These are phyloP conservation scores for Anisogramma anomala DNA, from an alignment of 2,329 filamentous ascomycete species.

Conservation along the genomic window DNA sequence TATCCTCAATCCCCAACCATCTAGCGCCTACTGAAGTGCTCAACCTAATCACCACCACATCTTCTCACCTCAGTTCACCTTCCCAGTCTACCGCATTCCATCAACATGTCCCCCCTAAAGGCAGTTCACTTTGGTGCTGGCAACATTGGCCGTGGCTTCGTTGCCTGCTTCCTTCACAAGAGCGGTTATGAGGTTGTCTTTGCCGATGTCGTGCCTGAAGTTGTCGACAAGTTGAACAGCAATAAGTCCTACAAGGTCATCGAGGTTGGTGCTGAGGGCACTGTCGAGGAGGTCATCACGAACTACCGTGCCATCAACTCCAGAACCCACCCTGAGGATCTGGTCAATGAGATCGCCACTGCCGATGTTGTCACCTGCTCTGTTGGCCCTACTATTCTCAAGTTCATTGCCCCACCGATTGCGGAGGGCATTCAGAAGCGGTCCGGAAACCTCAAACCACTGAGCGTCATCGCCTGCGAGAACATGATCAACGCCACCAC, in stretches of 20 bases:
- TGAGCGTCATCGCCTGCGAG: conserved; percentile 94
- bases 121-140: conserved; percentile 79
- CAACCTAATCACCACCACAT: too few species aligned
- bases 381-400: conserved; percentile 89
- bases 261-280: conserved; percentile 78
- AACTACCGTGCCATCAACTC: conserved; percentile 98
- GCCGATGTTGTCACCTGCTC: conserved; percentile 93
- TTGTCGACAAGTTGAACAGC: conserved; percentile 70
- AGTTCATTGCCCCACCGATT: conserved; percentile 91
- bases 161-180: conserved; percentile 85
- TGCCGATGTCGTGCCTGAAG: conserved; percentile 76
- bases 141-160: conserved; percentile 79
- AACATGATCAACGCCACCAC: conserved; percentile 94
- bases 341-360: conserved; percentile 73
- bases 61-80: not conserved
- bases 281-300: conserved; percentile 69
- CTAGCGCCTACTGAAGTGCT: too few species aligned
- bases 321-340: conserved; percentile 67
- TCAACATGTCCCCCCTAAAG: conserved; percentile 31
- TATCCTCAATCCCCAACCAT: too few species aligned
- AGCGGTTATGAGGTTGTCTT: conserved; percentile 95
- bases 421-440: conserved; percentile 84
- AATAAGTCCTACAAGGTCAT: conserved; percentile 78
- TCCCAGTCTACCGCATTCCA: not conserved
- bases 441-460: conserved; percentile 48